Evolutionary conservation across 2,329 filamentous ascomycete genomes (phyloP), one percentile per base, ranked within the genome.

Genomic region (Clonostachys byssicola): DNA sequence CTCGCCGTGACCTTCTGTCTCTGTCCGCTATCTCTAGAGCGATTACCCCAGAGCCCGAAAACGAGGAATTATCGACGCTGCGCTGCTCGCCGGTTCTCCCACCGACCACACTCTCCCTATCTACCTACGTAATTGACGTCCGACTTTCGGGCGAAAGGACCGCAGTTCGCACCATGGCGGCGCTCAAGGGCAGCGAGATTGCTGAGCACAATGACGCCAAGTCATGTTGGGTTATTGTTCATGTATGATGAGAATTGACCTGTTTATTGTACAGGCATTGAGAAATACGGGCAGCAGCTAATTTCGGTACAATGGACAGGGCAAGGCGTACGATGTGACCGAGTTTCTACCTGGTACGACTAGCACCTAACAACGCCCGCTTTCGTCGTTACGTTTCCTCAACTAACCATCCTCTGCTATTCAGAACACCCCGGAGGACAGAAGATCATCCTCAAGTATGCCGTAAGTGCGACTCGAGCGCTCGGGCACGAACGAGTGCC

Each of bases 361-460:
- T 30, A 47, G 5, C 8, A 30, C 10, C 23, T 9, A 30, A 30
- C 8, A 30, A 30, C 23, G 23, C 23, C 23, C 23, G 23, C 9
- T 30, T 10, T 30, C 23, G 9, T 30, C 23, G 23, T 30, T 10
- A 10, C 23, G 10, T 30, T 30, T 30, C 23, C 3, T 10, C 23
- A 10, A 30, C 23, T 30, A 30, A 30, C 23, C 10, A 4, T 30
- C 8, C 23, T 30, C 23, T 30, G 23, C 23, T 30, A 5, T 30
- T 47, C 56, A 84, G 89, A 95, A 66, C 91, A 96, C 61, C 92
- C 92, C 20, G 92, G 92, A 51, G 92, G 89, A 36, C 78, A 84
- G 55, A 94, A 92, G 63, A 95, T 97, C 65, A 97, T 99, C 60
- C 80, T 99, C 54, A 96, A 96, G 72, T 96, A 96, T 70, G 92